Evolutionary conservation across 2,329 filamentous ascomycete species (phyloP), one percentile per base, ranked within the genome.

Genomic region (Cryphonectria nitschkei): DNA sequence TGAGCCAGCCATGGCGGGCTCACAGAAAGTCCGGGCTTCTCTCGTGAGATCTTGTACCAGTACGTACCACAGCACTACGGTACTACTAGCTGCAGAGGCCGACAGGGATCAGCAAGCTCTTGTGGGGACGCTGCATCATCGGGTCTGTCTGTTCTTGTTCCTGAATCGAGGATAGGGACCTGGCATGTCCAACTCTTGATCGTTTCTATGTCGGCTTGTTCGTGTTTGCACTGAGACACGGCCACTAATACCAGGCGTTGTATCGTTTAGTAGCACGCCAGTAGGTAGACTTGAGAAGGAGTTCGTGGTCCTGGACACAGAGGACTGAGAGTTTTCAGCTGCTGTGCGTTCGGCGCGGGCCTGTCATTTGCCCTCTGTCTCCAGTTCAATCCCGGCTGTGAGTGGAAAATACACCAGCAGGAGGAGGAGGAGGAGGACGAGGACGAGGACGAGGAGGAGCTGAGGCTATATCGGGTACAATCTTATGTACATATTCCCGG

Each of bases 101-200:
- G 61, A 64, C 61, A 64, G 16, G 61, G 61, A 43, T 64, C 19
- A 22, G 41, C 16, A 19, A 65, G 63, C 63, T 65, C 43, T 65
- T 50, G 63, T 65, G 63, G 41, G 11, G 63, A 50, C 63, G 63
- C 63, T 65, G 63, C 63, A 65, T n/a, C 39, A 65, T 52, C 41
- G 41, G 63, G 22, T 32, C 58, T 43, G 61, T 64, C 43, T 50
- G 29, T 52, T 52, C 63, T 65, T 34, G 63, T 50, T 50, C 43
- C 63, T 65, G 63, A 32, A 65, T 65, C 41, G 61, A 46, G 41
- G 43, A 46, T n/a, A 1, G 63, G 9, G n/a, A 37, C 19, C 41
- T 52, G 39, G 8, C 46, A 26, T 32, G 63, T 19, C n/a, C 26
- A 65, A 52, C 14, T 34, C 61, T 32, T 64, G 61, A 32, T 39